Evolutionary conservation across 768 basidiomycete genomes (phyloP), one percentile per base, ranked within the genome.

Genomic region (Coprinopsis cinerea): DNA sequence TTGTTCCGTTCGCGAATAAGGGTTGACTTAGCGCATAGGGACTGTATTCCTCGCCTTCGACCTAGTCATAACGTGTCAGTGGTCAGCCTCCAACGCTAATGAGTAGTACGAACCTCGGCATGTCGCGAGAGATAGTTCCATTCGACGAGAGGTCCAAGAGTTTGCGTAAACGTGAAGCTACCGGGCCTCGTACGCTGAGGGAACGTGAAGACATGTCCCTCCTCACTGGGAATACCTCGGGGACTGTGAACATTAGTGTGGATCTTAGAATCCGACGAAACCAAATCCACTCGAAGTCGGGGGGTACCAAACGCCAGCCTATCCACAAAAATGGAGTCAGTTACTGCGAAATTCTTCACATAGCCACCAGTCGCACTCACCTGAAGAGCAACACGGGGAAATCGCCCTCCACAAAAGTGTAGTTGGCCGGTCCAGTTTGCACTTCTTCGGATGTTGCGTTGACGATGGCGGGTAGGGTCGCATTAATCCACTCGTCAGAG

Each of bases 121-220:
- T 76, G 77, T 34, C 82, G 70, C 10, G 74, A 61, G 34, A 74
- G 56, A 59, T 72, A 81, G 48, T 74, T 68, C 11, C 68, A 57
- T 49, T 78, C 73, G 26, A 64, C 66, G 3, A 85, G 56, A 15
- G 73, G 63, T 13, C 82, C 82, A 17, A 82, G 17, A 30, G 74
- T 63, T 53, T 66, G 59, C 35, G 70, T 66, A 48, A 61, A 58
- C 0, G 74, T 59, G 60, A 78, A 68, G 44, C 73, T 58, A 2
- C 56, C 52, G 14, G 34, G 44, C 15, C 39, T 10, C 13, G 37
- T 3, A 15, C 27, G 14, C 18, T 61, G 62, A 5, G 72, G 67
- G 66, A 77, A 75, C 14, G 67, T 64, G 59, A 75, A 69, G 55
- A 66, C 62, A n/a, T 62, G 65, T 24, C 32, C 44, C 15, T 47